Evolutionary conservation across 805 yeast genomes (phyloP), one percentile per base, ranked within the genome.

Genomic region (Candida dajiaensis): DNA sequence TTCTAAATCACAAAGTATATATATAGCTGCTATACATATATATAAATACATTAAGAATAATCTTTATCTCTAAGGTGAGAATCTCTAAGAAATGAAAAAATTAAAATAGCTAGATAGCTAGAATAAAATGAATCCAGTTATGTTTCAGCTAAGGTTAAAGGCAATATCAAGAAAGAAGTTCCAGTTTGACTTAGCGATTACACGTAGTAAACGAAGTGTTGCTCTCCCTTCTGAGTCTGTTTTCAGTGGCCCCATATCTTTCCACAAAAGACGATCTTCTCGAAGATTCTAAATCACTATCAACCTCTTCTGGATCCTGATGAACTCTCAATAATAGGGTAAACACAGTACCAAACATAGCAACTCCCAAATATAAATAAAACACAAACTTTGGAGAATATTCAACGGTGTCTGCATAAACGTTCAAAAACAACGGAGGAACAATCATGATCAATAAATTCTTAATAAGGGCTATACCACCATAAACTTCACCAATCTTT

Each of bases 401-500:
- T 2, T 65, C 55, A 15, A 77, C 65, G 0, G 78, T 72, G 2
- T 55, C 43, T 0, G 77, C 69, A 52, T 83, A 85, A 21, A 81
- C 44, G 2, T 67, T 63, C 16, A 83, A 61, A 28, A 76, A 61
- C 0, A 68, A 16, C 6, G 79, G 63, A 0, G 92, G 89, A 1
- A 72, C 64, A 9, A 74, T 46, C 49, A 82, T 65, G 48, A 68
- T 63, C 4, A 75, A 62, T 0, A 75, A 42, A 51, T 78, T 81
- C 57, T 80, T 77, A 16, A 83, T 58, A 42, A 85, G 60, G 0
- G 88, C 78, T 39, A 84, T 61, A 0, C 83, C 88, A 10, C 92
- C 89, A 65, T 83, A 84, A 16, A 82, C 69, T 61, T 83, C 89
- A 16, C 95, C 95, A 5, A 78, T 71, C 50, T 74, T 73, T 13